Conservation (phyloP, 176 grass and related monocot species). For the Triticum urartu region DNA sequence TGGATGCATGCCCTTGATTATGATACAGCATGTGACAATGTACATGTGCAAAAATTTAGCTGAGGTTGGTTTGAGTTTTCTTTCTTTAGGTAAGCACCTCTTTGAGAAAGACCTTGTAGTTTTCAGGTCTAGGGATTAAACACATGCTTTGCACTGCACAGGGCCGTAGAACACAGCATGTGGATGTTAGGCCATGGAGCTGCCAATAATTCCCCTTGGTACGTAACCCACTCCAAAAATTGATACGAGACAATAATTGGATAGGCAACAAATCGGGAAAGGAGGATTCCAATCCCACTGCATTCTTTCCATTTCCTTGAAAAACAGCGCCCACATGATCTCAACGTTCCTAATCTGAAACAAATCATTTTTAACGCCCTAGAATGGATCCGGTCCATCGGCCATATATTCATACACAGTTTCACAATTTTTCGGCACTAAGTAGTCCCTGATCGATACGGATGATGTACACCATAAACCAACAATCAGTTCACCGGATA, state of each 20-base stretch:
- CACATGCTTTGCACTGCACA: slow-evolving; percentile 22
- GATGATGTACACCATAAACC: neutral
- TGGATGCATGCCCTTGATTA: too few species aligned
- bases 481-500: neutral
- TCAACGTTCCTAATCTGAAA: slow-evolving; percentile 3
- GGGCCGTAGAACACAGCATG: neutral
- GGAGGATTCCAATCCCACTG: neutral
- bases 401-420: neutral
- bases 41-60: too few species aligned
- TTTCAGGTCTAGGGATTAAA: slow-evolving; percentile 26
- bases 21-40: too few species aligned
- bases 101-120: neutral
- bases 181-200: slow-evolving; percentile 2
- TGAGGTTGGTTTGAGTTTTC: too few species aligned
- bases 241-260: slow-evolving; percentile 21
- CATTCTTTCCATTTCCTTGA: neutral
- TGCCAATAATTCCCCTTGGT: neutral
- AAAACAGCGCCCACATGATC: slow-evolving; percentile 14
- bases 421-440: neutral
- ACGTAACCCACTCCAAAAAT: neutral
- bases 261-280: slow-evolving; percentile 8
- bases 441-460: neutral
- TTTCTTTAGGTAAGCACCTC: too few species aligned
- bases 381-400: neutral
- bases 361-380: neutral